phyloP scores from a whole-genome alignment of 352 stramenopile species.

The Pythium brassicae region DNA sequence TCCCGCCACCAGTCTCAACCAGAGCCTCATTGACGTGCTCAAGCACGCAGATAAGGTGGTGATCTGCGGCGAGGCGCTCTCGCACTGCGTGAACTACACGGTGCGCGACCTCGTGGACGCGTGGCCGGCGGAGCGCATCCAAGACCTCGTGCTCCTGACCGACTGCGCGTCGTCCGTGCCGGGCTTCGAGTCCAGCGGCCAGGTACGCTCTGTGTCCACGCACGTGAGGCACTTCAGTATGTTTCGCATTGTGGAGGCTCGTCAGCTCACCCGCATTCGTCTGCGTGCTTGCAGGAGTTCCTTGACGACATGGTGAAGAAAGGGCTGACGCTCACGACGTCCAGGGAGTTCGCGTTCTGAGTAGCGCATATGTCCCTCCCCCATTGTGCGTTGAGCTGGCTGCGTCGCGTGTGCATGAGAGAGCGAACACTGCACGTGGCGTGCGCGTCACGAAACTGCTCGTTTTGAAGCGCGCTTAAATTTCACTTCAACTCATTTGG shows the following conservation, averaged over 20 bases:
- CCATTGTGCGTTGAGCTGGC: too few relatives aligned
- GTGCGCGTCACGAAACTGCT: not conserved
- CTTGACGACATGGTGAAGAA: slow-evolving; percentile 54
- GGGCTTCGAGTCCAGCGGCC: slow-evolving; percentile 60
- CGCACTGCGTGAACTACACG: slow-evolving; percentile 97
- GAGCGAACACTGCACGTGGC: not conserved
- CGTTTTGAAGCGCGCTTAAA: slow-evolving; percentile 27
- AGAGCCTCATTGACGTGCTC: slow-evolving; percentile 81
- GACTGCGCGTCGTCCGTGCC: slow-evolving; percentile 72
- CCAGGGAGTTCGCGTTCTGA: slow-evolving; percentile 34
- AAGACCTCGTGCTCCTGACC: slow-evolving; percentile 72
- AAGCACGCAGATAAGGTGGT: slow-evolving; percentile 83
- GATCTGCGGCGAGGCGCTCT: slow-evolving; percentile 93
- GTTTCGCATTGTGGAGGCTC: too few relatives aligned
- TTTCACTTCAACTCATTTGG: not conserved
- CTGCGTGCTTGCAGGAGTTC: slow-evolving; percentile 27
- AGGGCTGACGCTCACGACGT: slow-evolving; percentile 60
- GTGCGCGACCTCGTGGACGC: slow-evolving; percentile 87
- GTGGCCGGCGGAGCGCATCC: slow-evolving; percentile 70
- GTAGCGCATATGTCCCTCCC: too few relatives aligned
- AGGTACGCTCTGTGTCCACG: slow-evolving; percentile 25
- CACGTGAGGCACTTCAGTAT: too few relatives aligned
- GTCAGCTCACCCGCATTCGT: not conserved
- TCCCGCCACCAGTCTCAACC: slow-evolving; percentile 56
- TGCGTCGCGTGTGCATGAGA: not conserved